Conservation (phyloP, 2,329 filamentous ascomycete genomes). For the Penicillium brasilianum region DNA sequence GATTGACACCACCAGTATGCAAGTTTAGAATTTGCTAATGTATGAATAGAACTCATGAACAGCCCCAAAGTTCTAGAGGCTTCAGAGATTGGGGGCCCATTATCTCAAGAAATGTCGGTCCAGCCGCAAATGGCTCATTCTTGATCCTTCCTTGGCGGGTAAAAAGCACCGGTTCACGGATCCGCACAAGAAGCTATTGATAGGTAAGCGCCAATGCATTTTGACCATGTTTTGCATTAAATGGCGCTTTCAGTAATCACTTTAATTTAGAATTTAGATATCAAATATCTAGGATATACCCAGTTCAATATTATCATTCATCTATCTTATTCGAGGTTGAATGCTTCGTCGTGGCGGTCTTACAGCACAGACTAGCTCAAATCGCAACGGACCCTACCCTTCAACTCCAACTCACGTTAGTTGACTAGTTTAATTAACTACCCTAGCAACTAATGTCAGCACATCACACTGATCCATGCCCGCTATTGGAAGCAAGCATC, state of each 20-base stretch:
- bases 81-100: not conserved
- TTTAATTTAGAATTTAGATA: not conserved
- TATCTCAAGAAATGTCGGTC: not conserved
- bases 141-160: not conserved
- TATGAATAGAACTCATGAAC: not conserved
- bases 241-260: not conserved
- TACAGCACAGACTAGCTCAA: not conserved
- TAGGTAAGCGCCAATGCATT: not conserved
- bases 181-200: not conserved
- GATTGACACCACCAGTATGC: not conserved
- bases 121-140: not conserved
- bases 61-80: not conserved
- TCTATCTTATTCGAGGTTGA: not conserved
- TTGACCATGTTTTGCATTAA: not conserved
- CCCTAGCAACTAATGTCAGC: not conserved
- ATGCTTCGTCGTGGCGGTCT: not conserved
- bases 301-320: too few species aligned
- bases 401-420: too few species aligned
- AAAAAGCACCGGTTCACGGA: not conserved
- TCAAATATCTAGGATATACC: too few species aligned
- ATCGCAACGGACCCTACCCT: not conserved
- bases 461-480: not conserved
- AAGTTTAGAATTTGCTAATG: not conserved
- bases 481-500: not conserved
- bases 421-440: too few species aligned